Conservation (phyloP, 805 yeast genomes). For the Schwanniomyces polymorphus region DNA sequence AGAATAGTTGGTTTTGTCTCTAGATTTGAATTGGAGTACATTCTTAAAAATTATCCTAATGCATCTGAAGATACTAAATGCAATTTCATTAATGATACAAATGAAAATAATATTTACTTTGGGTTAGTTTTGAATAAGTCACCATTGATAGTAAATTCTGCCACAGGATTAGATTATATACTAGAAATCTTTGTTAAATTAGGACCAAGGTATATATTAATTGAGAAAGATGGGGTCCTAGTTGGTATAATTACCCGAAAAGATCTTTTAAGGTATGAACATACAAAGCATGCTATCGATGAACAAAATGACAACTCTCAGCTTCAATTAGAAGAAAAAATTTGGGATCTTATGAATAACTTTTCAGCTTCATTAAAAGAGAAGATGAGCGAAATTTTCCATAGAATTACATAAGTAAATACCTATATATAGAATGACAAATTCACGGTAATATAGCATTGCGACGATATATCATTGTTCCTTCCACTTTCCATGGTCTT, state of each 20-base stretch:
- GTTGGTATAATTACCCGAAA: conserved; percentile 84
- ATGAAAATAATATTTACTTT: conserved; percentile 14
- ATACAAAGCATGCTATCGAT: conserved; percentile 26
- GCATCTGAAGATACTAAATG: conserved; percentile 10
- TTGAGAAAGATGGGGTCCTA: conserved; percentile 56
- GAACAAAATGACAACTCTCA: conserved; percentile 10
- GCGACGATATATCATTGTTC: conserved; percentile 39
- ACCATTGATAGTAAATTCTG: conserved; percentile 59
- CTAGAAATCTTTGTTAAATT: conserved; percentile 70
- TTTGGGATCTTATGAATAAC: conserved; percentile 33
- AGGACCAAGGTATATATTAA: conserved; percentile 76
- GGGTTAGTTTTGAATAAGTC: conserved; percentile 46
- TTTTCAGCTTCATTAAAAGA: conserved; percentile 16
- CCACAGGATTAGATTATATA: conserved; percentile 58
- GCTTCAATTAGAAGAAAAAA: conserved; percentile 27
- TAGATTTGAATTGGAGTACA: conserved; percentile 39
- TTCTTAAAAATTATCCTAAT: conserved; percentile 18
- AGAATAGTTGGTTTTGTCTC: conserved; percentile 47
- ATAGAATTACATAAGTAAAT: conserved; percentile 30
- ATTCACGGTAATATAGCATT: background rate
- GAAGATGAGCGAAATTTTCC: conserved; percentile 27
- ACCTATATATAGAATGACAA: conserved; percentile 7
- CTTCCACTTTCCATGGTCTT: conserved; percentile 79
- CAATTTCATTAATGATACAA: conserved; percentile 6
- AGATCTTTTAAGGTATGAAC: conserved; percentile 70